Percentiles rank a stretch among this genome's conserved stretches.
Conservation (phyloP, 1,139 yeast species). For the Arxiozyma bovina region DNA sequence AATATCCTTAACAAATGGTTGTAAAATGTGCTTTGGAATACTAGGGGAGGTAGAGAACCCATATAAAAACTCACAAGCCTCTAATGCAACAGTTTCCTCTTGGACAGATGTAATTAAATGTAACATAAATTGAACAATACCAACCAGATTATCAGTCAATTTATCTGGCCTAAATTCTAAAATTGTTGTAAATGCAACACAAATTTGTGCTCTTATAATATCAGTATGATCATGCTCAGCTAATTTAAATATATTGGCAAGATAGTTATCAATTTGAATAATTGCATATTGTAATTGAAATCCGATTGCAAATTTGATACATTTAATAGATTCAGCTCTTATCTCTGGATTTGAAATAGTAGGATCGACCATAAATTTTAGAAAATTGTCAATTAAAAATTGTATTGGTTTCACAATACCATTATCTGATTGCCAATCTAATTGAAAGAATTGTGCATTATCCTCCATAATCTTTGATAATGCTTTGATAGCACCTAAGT, state of each 20-base stretch:
- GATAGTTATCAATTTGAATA: constrained; percentile 56
- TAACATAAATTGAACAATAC: constrained; percentile 74
- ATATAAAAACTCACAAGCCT: constrained; percentile 86
- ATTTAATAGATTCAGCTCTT: constrained; percentile 56
- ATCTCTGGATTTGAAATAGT: constrained; percentile 38
- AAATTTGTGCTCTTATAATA: constrained; percentile 62
- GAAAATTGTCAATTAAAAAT: constrained; percentile 55
- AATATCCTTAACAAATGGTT: constrained; percentile 50
- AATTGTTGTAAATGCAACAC: constrained; percentile 66
- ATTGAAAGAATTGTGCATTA: constrained; percentile 37
- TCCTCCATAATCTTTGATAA: constrained; percentile 86
- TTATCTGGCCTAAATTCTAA: constrained; percentile 77
- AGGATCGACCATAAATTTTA: constrained; percentile 41
- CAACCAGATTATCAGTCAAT: constrained; percentile 68
- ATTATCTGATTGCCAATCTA: constrained; percentile 42
- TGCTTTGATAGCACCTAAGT: constrained; percentile 76
- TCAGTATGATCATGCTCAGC: constrained; percentile 49
- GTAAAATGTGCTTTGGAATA: constrained; percentile 41
- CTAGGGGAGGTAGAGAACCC: constrained; percentile 61
- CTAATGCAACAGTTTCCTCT: constrained; percentile 72
- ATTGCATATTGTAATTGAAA: constrained; percentile 58
- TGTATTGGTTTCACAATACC: constrained; percentile 43
- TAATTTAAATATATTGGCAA: constrained; percentile 54
- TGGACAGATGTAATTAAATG: constrained; percentile 56
- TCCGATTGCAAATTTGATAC: constrained; percentile 70